A percentile compares a stretch with the other conserved stretches of the same genome.
phyloP scores from a whole-genome alignment of 2,329 filamentous ascomycete genomes.

The Xylaria sp. region DNA sequence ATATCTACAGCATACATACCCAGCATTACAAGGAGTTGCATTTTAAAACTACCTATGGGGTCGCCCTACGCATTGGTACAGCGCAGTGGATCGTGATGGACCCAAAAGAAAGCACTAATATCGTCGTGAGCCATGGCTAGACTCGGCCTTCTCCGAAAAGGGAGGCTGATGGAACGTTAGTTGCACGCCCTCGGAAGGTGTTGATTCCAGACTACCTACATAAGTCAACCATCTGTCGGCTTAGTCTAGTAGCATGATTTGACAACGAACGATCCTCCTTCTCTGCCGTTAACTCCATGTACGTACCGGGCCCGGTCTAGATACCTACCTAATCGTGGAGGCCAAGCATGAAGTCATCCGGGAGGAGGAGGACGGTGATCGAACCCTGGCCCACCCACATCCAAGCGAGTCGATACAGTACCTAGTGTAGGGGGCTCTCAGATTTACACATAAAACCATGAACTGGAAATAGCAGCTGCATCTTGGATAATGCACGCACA shows the following conservation, averaged over 20 bases:
- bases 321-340: not conserved
- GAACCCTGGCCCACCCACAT: conserved; percentile 8
- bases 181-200: conserved; percentile 12
- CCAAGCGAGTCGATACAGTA: conserved; percentile 17
- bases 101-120: conserved; percentile 7
- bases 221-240: conserved; percentile 14
- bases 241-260: conserved; percentile 20
- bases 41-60: conserved; percentile 6
- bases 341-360: conserved; percentile 24
- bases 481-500: conserved; percentile 25
- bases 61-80: not conserved
- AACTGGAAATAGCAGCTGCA: conserved; percentile 14
- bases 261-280: conserved; percentile 11
- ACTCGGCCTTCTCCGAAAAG: conserved; percentile 33
- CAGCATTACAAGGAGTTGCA: conserved; percentile 1
- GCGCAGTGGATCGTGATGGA: not conserved
- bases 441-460: conserved; percentile 7
- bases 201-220: conserved; percentile 11
- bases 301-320: not conserved
- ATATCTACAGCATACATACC: too few relatives aligned
- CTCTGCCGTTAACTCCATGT: not conserved
- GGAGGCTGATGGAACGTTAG: conserved; percentile 28
- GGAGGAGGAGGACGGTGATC: not conserved
- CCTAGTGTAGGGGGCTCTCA: conserved; percentile 9
- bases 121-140: conserved; percentile 8